Evolutionary conservation across 1,284 basidiomycete genomes (phyloP).

Genomic region (Cutaneotrichosporon dermatis): DNA sequence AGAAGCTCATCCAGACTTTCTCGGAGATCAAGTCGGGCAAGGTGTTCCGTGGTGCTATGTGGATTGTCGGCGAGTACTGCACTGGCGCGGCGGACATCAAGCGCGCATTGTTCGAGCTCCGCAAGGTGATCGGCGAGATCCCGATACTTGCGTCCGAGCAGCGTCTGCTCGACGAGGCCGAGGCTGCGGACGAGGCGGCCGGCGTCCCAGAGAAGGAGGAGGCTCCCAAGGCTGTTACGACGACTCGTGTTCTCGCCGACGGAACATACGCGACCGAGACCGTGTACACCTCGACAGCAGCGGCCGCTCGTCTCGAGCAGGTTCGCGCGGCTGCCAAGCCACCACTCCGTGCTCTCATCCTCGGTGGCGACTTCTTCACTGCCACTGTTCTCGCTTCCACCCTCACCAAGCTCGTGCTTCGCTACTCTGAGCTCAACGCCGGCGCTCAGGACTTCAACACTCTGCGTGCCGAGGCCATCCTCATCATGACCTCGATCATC

Average conservation of each 20-base stretch:
- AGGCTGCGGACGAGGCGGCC: slow-evolving; percentile 53
- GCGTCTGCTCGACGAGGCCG: slow-evolving; percentile 69
- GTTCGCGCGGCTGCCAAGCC: slow-evolving; percentile 85
- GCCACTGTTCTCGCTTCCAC: slow-evolving; percentile 83
- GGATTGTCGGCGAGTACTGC: slow-evolving; percentile 97
- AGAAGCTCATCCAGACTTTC: slow-evolving; percentile 80
- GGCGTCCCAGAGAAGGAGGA: slow-evolving; percentile 39
- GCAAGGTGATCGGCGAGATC: slow-evolving; percentile 88
- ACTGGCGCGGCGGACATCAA: slow-evolving; percentile 64
- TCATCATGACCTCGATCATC: slow-evolving; percentile 96
- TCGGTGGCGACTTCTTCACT: slow-evolving; percentile 97
- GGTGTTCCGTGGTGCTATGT: slow-evolving; percentile 92
- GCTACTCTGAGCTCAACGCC: slow-evolving; percentile 62
- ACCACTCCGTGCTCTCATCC: slow-evolving; percentile 80
- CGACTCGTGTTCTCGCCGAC: slow-evolving; percentile 75
- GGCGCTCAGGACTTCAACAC: slow-evolving; percentile 64
- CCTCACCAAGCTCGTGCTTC: slow-evolving; percentile 85
- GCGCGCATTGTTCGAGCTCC: slow-evolving; percentile 70
- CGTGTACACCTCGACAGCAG: slow-evolving; percentile 69
- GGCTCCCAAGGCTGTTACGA: slow-evolving; percentile 51
- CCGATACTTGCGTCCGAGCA: slow-evolving; percentile 91
- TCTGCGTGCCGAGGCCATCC: slow-evolving; percentile 91
- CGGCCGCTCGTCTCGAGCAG: slow-evolving; percentile 65
- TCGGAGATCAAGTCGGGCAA: slow-evolving; percentile 93
- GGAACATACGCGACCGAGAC: slow-evolving; percentile 98